phyloP scores from a whole-genome alignment of 768 basidiomycete species.

The Rhodosporidiobolus odoratus region DNA sequence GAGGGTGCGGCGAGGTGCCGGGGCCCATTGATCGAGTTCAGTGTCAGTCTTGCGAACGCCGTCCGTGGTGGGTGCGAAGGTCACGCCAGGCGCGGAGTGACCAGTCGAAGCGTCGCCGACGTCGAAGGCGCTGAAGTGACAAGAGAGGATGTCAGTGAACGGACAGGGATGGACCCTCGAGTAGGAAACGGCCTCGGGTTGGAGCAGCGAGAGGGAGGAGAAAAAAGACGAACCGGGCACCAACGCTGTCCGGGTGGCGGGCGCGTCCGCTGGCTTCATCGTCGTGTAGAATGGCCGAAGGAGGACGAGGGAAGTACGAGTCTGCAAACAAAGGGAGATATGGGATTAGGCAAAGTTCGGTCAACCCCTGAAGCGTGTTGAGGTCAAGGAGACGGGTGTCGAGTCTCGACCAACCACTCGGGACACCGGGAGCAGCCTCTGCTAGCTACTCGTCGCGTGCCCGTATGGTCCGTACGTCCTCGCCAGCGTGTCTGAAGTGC shows the following conservation, averaged over 20 bases:
- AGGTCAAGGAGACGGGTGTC: not conserved
- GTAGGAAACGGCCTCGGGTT: not conserved
- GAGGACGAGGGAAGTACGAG: slow-evolving; percentile 34
- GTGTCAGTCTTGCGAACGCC: slow-evolving; percentile 7
- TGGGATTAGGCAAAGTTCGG: not conserved
- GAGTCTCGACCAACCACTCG: not conserved
- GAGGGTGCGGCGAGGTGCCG: slow-evolving; percentile 29
- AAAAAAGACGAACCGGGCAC: slow-evolving; percentile 21
- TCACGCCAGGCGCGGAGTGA: slow-evolving; percentile 29
- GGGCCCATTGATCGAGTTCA: slow-evolving; percentile 27
- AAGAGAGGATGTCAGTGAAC: too few relatives aligned
- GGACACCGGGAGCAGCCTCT: too few relatives aligned
- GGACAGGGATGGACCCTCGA: not conserved
- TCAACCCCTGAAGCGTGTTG: not conserved
- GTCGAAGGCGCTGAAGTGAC: slow-evolving; percentile 15
- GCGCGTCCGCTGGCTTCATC: slow-evolving; percentile 14
- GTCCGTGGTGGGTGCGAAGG: slow-evolving; percentile 28
- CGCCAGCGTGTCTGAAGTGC: too few relatives aligned
- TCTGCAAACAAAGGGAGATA: slow-evolving; percentile 4
- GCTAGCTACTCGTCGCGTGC: not conserved
- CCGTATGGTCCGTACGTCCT: not conserved
- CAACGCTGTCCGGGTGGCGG: slow-evolving; percentile 19
- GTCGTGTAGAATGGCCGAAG: slow-evolving; percentile 8
- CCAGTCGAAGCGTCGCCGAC: slow-evolving; percentile 17
- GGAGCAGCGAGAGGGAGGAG: too few relatives aligned